Base-by-base conservation (phyloP, 202 grass and related monocot species). In the Eragrostis tef region DNA sequence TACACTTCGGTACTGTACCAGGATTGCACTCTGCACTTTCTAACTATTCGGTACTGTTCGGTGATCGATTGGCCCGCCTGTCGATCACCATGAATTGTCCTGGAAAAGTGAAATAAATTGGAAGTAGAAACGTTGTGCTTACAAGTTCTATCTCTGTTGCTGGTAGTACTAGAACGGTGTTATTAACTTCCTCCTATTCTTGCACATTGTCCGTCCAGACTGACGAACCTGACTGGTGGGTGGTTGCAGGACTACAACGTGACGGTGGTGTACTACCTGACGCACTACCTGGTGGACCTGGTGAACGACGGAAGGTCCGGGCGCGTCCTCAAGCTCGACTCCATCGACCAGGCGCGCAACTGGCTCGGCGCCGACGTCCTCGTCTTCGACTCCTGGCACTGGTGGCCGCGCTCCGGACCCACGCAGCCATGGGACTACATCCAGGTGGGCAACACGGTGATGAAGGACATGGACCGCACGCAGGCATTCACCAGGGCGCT, bases 311-410 rank as follows among this genome's bases (percentile, higher is more conserved):
- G 77, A 27, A 78, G 66, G 53, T 70, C 79, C 46, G 97, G 97
- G 0, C 93, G 97, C 0, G 57, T 99, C 6, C 91, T 99, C 9
- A 92, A 90, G 78, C 91, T 99, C 10, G 87, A 99, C 84, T 2
- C 75, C 27, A 92, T 99, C 74, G 68, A 90, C 7, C 62, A 81
- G 9, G 89, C 41, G 0, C 22, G 47, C 62, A 61, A 64, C 22
- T 99, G 97, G 97, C 74, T 88, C 31, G 75, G 12, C 44, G 89
- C 91, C 27, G 91, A 99, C 39, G 88, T 94, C 14, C 87, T 98
- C 74, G 83, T 98, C 87, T 95, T 98, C 92, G 91, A 98, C 85
- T 88, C 92, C 0, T 89, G 92, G 87, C 95, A 98, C 81, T 98
- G 95, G 95, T 98, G 95, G 95, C 73, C 92, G 15, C 84, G 90